A percentile compares a stretch with the other conserved stretches of the same genome.
Conservation (phyloP, 164 flowering plant genomes). For the Vitis cinerea region DNA sequence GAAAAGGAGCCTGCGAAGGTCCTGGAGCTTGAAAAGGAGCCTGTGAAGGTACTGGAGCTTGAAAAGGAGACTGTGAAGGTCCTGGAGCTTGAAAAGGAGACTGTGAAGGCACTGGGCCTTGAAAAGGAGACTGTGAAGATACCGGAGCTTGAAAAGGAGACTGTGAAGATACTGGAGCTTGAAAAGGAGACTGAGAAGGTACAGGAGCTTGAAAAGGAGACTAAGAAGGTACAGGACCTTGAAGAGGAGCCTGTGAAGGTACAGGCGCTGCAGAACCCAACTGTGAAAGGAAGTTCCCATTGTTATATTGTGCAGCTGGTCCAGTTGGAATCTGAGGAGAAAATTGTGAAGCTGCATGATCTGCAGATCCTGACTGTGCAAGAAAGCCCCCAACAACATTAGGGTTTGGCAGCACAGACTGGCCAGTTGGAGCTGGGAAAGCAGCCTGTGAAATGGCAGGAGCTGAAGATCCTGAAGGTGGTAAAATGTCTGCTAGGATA, state of each 20-base stretch:
- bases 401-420: constrained; percentile 23
- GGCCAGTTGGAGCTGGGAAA: constrained; percentile 33
- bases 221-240: constrained; percentile 26
- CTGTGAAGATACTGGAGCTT: constrained; percentile 22
- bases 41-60: constrained; percentile 22
- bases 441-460: constrained; percentile 26
- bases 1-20: constrained; percentile 21
- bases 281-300: constrained; percentile 11
- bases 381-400: constrained; percentile 25
- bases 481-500: constrained; percentile 78
- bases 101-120: constrained; percentile 24
- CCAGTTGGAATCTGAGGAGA: constrained; percentile 23
- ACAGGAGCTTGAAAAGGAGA: too few species aligned
- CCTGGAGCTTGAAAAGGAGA: constrained; percentile 23
- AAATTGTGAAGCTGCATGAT: constrained; percentile 9
- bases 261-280: constrained; percentile 1
- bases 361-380: constrained; percentile 24
- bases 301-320: constrained; percentile 1
- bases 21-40: constrained; percentile 15
- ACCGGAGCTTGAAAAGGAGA: constrained; percentile 23
- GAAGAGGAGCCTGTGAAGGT: constrained; percentile 5
- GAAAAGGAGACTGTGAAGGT: constrained; percentile 11
- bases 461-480: constrained; percentile 53
- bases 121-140: constrained; percentile 12
- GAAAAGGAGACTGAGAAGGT: too few species aligned